phyloP scores from a whole-genome alignment of 2,329 filamentous ascomycete genomes.

The Akanthomyces dipterigenus region DNA sequence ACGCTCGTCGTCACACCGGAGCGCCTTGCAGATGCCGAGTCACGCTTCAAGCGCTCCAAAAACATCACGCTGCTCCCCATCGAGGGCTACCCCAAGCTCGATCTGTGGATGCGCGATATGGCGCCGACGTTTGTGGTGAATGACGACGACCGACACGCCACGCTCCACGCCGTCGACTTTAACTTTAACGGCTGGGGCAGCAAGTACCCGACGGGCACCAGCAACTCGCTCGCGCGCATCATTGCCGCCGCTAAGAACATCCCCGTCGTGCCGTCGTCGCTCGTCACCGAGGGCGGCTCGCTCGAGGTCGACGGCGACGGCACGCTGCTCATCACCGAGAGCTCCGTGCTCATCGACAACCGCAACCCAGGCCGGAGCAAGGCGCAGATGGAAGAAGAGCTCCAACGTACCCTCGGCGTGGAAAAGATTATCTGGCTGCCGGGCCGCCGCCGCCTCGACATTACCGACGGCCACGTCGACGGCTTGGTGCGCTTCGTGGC shows the following conservation, averaged over 20 bases:
- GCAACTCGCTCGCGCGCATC: constrained; percentile 11
- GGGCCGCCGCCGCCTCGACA: constrained; percentile 17
- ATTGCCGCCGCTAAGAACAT: constrained; percentile 4
- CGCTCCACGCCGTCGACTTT: constrained; percentile 17
- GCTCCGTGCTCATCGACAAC: constrained; percentile 23
- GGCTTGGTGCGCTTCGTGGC: constrained; percentile 21
- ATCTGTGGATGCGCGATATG: constrained; percentile 25
- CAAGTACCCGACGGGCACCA: constrained; percentile 15
- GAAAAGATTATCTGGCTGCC: constrained; percentile 24
- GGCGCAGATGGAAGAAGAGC: constrained; percentile 18
- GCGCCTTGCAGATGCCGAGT: constrained; percentile 13
- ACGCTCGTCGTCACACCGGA: constrained; percentile 17
- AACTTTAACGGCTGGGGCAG: constrained; percentile 26
- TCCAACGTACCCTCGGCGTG: constrained; percentile 18
- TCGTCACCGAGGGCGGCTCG: constrained; percentile 20
- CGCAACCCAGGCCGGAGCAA: constrained; percentile 19
- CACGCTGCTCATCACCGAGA: constrained; percentile 23
- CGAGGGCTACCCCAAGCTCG: constrained; percentile 10
- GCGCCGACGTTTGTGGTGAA: constrained; percentile 19
- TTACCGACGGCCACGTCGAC: constrained; percentile 25
- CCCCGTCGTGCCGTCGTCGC: constrained; percentile 2
- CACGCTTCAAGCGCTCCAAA: background rate
- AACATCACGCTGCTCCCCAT: constrained; percentile 12
- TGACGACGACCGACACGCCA: background rate
- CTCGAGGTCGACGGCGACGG: constrained; percentile 24